Conservation (phyloP, 805 yeast genomes). For the Spathaspora arborariae region DNA sequence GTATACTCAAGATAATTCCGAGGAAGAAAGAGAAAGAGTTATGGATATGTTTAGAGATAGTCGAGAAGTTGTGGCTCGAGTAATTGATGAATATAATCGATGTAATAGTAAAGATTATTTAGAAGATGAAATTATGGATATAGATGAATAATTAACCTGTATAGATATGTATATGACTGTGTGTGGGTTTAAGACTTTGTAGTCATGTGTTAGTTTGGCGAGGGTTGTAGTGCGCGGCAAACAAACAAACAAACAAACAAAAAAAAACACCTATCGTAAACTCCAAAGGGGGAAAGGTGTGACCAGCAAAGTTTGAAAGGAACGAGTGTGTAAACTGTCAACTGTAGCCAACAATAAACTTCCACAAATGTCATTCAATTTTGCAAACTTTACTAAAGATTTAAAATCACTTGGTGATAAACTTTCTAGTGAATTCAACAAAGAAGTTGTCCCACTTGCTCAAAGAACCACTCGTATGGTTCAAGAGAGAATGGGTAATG, state of each 20-base stretch:
- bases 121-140: constrained; percentile 35
- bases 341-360: neutral
- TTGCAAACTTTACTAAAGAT: constrained; percentile 39
- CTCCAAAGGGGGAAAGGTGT: neutral
- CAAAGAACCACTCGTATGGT: constrained; percentile 76
- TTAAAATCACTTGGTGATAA: constrained; percentile 39
- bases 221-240: no score
- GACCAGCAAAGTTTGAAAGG: no score
- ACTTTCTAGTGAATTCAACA: constrained; percentile 52
- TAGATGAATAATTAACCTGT: neutral
- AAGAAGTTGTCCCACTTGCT: constrained; percentile 57
- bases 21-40: constrained; percentile 39
- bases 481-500: constrained; percentile 76
- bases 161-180: neutral
- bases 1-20: constrained; percentile 52
- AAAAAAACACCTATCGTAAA: neutral
- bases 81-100: constrained; percentile 45
- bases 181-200: neutral
- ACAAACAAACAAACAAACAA: no score
- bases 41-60: constrained; percentile 48
- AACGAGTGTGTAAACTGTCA: no score
- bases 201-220: no score
- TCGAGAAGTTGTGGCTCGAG: constrained; percentile 42
- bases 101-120: constrained; percentile 42
- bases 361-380: constrained; percentile 37